Percentiles rank a stretch among this genome's conserved stretches.
phyloP scores from a whole-genome alignment of 176 grass and related monocot species.

The Lolium multiflorum region DNA sequence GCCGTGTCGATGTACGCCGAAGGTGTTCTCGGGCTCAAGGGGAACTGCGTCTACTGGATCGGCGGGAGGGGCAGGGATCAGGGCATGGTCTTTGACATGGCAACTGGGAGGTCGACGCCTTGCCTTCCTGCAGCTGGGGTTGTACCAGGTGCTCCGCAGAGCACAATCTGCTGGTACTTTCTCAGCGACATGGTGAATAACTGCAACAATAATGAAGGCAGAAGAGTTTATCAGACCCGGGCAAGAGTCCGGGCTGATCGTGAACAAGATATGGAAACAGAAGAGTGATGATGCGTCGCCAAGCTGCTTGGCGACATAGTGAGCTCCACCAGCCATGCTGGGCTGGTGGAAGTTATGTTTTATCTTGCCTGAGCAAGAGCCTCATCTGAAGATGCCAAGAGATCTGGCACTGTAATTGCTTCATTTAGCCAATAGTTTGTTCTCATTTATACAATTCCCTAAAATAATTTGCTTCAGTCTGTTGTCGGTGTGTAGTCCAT shows the following conservation, averaged over 20 bases:
- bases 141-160: slow-evolving; percentile 29
- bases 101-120: slow-evolving; percentile 43
- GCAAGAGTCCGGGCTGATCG: slow-evolving; percentile 52
- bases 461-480: slow-evolving; percentile 37
- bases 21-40: slow-evolving; percentile 38
- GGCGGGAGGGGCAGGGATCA: slow-evolving; percentile 61
- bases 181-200: slow-evolving; percentile 53
- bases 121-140: slow-evolving; percentile 36
- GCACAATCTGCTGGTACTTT: slow-evolving; percentile 61
- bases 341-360: slow-evolving; percentile 21
- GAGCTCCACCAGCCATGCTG: slow-evolving; percentile 1
- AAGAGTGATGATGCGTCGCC: slow-evolving; percentile 44
- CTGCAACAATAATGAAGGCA: slow-evolving; percentile 40
- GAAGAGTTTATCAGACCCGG: slow-evolving; percentile 53
- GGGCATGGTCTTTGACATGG: slow-evolving; percentile 70
- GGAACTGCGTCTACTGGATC: slow-evolving; percentile 60
- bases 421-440: slow-evolving; percentile 30
- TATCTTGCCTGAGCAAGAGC: slow-evolving; percentile 1
- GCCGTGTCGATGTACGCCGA: slow-evolving; percentile 48
- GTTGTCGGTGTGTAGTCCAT: slow-evolving; percentile 30
- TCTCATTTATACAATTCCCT: slow-evolving; percentile 25
- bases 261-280: slow-evolving; percentile 23
- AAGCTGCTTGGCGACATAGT: slow-evolving; percentile 34
- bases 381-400: not conserved
- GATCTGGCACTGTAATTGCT: slow-evolving; percentile 32